Evolutionary conservation across 192 early-diverging fungal species (phyloP).

Genomic region (Linnemannia elongata): DNA sequence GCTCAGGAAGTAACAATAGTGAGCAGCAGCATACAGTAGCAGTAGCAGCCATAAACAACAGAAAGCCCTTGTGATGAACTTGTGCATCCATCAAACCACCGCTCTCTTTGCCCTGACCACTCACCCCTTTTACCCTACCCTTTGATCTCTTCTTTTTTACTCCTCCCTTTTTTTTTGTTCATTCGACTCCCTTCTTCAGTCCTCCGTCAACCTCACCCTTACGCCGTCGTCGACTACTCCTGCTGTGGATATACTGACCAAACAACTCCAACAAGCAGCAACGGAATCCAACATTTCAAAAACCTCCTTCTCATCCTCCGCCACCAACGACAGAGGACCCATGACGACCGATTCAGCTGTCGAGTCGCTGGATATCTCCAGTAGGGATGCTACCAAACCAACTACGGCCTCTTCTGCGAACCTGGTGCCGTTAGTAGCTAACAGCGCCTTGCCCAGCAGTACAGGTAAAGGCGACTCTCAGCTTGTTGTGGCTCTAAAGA

Average conservation of each 20-base stretch:
- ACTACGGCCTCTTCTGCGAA: not conserved
- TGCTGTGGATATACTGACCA: not conserved
- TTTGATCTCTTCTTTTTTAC: not conserved
- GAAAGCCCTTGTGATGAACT: not conserved
- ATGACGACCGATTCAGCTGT: conserved; percentile 30
- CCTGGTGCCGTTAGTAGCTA: not conserved
- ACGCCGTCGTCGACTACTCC: conserved; percentile 20
- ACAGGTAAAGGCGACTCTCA: not conserved
- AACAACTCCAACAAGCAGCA: conserved; percentile 13
- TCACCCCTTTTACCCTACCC: not conserved
- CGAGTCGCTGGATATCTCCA: conserved; percentile 8
- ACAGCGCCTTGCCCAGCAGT: not conserved
- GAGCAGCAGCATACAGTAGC: conserved; percentile 1
- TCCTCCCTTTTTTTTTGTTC: not conserved
- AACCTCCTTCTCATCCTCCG: conserved; percentile 4
- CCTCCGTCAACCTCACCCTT: conserved; percentile 21
- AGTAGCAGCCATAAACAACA: not conserved
- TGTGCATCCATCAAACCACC: not conserved
- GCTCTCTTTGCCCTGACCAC: not conserved
- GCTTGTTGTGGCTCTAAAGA: not conserved
- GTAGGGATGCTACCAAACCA: not conserved
- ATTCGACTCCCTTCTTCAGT: conserved; percentile 1
- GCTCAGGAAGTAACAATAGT: conserved; percentile 14
- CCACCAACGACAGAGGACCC: not conserved
- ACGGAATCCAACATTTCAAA: conserved; percentile 26